Conservation (phyloP, 179 eudicot genomes). For the Silene noctiflora region DNA sequence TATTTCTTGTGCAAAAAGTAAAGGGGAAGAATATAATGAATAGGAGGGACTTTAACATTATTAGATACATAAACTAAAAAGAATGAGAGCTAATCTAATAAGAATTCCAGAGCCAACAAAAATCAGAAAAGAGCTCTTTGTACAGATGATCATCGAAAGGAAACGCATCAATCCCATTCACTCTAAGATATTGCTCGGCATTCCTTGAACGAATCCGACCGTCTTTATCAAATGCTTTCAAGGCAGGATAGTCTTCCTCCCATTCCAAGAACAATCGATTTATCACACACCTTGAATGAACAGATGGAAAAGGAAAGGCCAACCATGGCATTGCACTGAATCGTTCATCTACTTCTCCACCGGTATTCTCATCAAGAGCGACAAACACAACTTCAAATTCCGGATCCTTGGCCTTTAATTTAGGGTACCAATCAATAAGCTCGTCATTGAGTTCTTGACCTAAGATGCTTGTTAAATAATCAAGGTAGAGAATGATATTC, state of each 20-base stretch:
- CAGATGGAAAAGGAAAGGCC: not conserved
- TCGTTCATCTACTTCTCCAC: not conserved
- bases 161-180: not conserved
- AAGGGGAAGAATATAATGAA: too few species aligned
- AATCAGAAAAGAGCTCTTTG: not conserved
- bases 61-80: too few species aligned
- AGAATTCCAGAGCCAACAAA: not conserved
- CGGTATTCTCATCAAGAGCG: too few species aligned
- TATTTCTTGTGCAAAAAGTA: too few species aligned
- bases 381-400: slow-evolving; percentile 13
- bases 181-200: not conserved
- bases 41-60: too few species aligned
- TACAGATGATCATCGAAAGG: not conserved
- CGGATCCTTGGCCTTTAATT: slow-evolving; percentile 7
- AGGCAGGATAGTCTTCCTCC: not conserved
- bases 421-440: not conserved
- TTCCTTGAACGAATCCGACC: not conserved
- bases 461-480: not conserved
- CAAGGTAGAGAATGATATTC: slow-evolving; percentile 4
- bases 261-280: not conserved
- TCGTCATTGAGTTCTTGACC: not conserved
- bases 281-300: not conserved
- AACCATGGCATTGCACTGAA: slow-evolving; percentile 3
- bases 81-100: too few species aligned
- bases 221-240: slow-evolving; percentile 14